Base-by-base conservation (phyloP, 2,329 filamentous ascomycete genomes). In the Monosporascus sp. region DNA sequence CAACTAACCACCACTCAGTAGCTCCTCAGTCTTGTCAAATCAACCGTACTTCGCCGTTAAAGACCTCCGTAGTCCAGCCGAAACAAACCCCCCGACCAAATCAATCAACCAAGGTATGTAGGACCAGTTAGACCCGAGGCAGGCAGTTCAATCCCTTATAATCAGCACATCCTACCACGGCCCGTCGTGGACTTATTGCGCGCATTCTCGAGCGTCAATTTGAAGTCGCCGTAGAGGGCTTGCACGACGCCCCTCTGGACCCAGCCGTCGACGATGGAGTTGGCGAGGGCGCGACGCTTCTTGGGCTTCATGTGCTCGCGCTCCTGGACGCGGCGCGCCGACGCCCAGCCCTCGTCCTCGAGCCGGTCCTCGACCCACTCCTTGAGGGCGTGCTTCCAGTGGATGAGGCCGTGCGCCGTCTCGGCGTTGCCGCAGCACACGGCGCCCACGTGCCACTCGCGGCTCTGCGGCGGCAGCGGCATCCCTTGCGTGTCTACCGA, bases 301-400 rank as follows among this genome's bases (percentile, higher is more conserved):
- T 79, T 82, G 24, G 77, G 72, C 58, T 78, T 85, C 80, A 83
- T 80, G 52, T 73, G 75, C 53, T 85, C 83, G 8, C 87, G 76
- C 65, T 84, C 74, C 1, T 84, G 72, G 35, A 91, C 72, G 62
- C 83, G 78, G 11, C 78, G 70, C 1, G 82, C 71, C 0, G 72
- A 73, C 57, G 87, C 75, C 58, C 86, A 78, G 0, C 82, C 84
- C 54, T 85, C 76, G 1, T 68, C 68, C 24, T 76, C 69, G 0
- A 94, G 79, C 51, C 80, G 82, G 27, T 79, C 76, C 24, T 87
- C 75, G 0, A 92, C 85, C 79, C 81, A 88, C 58, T 86, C 78
- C 63, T 88, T 86, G n/a, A 93, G 80, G 46, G 85, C 81, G 55
- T 81, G 82, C 53, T 86, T 86, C 89, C 89, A 92, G 70, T 94